Evolutionary conservation across 2,329 filamentous ascomycete genomes (phyloP).

Genomic region (Fusarium newnesense): DNA sequence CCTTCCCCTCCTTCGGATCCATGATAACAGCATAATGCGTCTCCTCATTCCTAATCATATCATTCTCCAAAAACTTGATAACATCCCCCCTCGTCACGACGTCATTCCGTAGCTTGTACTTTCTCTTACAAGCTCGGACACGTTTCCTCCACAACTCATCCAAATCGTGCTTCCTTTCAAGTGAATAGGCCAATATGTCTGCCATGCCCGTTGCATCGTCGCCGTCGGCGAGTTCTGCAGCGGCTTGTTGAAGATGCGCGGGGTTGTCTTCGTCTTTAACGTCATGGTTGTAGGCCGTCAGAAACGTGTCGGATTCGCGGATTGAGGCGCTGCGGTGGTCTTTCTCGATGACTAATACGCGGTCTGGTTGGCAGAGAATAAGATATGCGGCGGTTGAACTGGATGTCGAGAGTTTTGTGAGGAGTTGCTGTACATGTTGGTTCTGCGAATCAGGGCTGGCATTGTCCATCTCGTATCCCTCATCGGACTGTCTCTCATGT

Average conservation of each 20-base stretch:
- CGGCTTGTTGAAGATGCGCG: conserved; percentile 4
- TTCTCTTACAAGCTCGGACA: background rate
- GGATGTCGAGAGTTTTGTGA: conserved; percentile 21
- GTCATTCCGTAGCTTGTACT: background rate
- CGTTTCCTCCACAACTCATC: conserved; percentile 35
- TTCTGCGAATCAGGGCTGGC: background rate
- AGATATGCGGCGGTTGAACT: conserved; percentile 46
- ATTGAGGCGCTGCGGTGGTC: conserved; percentile 39
- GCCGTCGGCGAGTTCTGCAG: background rate
- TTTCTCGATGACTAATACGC: conserved; percentile 43
- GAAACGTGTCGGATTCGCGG: conserved; percentile 34
- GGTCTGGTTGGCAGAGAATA: conserved; percentile 43
- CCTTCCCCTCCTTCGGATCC: conserved; percentile 58
- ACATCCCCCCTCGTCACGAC: conserved; percentile 37
- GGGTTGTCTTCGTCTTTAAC: conserved; percentile 38
- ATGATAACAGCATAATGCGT: conserved; percentile 54
- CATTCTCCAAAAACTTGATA: conserved; percentile 37
- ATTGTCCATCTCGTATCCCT: background rate
- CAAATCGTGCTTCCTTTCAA: conserved; percentile 37
- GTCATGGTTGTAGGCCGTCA: conserved; percentile 46
- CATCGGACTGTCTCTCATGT: fast-evolving
- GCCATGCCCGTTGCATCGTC: conserved; percentile 37
- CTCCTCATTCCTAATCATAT: conserved; percentile 43
- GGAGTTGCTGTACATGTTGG: conserved; percentile 19
- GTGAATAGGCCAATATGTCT: conserved; percentile 35